Evolutionary conservation across 768 basidiomycete species (phyloP), one percentile per base, ranked within the genome.

Genomic region (Boletus reticuloceps): DNA sequence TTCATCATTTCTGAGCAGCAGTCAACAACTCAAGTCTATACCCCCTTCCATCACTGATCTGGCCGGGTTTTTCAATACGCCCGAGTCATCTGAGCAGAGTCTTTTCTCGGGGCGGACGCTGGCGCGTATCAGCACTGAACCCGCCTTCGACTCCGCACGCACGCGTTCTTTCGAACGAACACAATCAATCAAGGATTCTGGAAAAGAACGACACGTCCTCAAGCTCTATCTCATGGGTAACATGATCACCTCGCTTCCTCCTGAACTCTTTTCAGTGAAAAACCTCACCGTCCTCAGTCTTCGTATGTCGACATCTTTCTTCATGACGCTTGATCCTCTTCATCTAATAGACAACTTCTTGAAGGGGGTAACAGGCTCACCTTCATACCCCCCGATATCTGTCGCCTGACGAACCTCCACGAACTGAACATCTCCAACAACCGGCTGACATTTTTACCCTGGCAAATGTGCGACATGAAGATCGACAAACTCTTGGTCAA

Each of bases 341-440:
- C 45, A 19, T 49, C 50, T 47, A 14, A 39, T 37, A 29, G 25
- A 19, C 16, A 13, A 47, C 17, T 29, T 47, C 22, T 37, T 42
- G 8, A 58, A 88, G 89, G 85, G 4, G 71, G 70, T 6, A 91
- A 91, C 62, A 62, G 65, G 12, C 69, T 91, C 7, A 75, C 70
- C 2, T 73, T 70, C 39, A 67, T 91, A 19, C 88, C 89, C 2
- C 81, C 88, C 0, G 86, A 86, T 48, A 84, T 91, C 36, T 73
- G 69, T 19, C 72, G 72, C 7, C 73, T 90, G 17, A 72, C 64
- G 10, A 78, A 79, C 47, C 76, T 91, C 3, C 74, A 74, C 47
- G 79, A 84, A 42, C 75, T 91, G 8, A 86, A 88, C 55, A 61
- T 91, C 5, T 75, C 84, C 0, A 75, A 77, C 50, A 91, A 91